Base-by-base conservation (phyloP, 352 stramenopile species). In the Globisporangium okanoganense region DNA sequence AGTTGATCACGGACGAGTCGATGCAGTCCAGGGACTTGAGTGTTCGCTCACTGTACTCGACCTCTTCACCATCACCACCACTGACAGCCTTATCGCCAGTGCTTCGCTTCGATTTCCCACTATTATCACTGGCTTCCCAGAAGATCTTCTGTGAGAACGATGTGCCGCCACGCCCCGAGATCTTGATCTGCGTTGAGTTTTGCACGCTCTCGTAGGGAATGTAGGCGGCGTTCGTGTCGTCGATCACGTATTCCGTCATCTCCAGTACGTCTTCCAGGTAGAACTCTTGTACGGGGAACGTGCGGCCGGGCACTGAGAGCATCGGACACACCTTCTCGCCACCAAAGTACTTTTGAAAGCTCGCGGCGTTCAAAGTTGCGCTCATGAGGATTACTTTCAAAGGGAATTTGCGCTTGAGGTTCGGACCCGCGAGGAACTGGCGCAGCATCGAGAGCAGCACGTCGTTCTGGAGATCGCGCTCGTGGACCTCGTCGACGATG, bases 401-500 rank as follows among this genome's bases (percentile, higher is more conserved):
- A 22, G 82, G 90, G 31, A 60, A 75, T 18, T 69, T 71, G 53
- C 68, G 73, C 40, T 55, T 61, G 12, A 69, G 56, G 36, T 85
- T 85, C 14, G 75, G 64, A 20, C 82, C 69, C 20, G 72, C 61
- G 1, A 98, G 66, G 38, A 90, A 79, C 57, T 94, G 70, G 31
- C 93, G 87, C 44, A 99, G 69, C 65, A 98, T 91, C 27, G 92
- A 90, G 6, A 98, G 63, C 22, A 98, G 64, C 41, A 98, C 91
- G 50, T 98, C 92, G 14, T 81, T 97, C 61, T 97, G 91, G 16
- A 97, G 72, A 64, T 97, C 88, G 18, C 97, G 82, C 73, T 99
- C 98, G 68, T 99, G 96, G 29, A 99, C 95, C 71, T 99, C 97
- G 70, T 99, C 98, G 16, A 99, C 88, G 51, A 99, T 94, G 54